A percentile compares a stretch with the other conserved stretches of the same genome.
Conservation (phyloP, 768 basidiomycete species). For the Rhizopogon roseolus region DNA sequence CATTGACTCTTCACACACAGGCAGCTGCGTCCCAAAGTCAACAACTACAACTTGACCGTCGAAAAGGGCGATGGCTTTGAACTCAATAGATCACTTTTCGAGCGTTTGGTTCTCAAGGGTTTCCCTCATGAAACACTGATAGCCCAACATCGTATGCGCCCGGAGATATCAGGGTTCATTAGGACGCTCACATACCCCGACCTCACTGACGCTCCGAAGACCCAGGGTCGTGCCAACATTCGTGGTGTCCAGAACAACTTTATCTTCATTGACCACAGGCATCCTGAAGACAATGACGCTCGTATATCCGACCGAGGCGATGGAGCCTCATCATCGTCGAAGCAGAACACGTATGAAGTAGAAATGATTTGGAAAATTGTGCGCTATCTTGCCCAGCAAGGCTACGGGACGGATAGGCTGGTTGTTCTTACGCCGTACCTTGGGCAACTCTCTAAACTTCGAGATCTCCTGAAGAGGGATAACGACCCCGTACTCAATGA, state of each 20-base stretch:
- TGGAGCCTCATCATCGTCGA: conserved; percentile 45
- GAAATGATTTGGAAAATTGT: conserved; percentile 64
- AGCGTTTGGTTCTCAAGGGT: conserved; percentile 56
- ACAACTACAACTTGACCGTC: conserved; percentile 57
- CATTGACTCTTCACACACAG: conserved; percentile 31
- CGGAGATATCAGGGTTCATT: conserved; percentile 62
- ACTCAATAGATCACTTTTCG: conserved; percentile 64
- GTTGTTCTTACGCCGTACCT: conserved; percentile 69
- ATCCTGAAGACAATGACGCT: conserved; percentile 46
- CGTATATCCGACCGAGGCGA: conserved; percentile 43
- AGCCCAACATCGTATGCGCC: conserved; percentile 70
- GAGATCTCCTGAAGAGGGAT: conserved; percentile 36
- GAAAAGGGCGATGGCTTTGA: conserved; percentile 68
- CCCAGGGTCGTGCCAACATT: conserved; percentile 44
- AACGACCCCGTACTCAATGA: conserved; percentile 62
- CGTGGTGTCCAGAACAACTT: conserved; percentile 54
- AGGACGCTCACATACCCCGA: conserved; percentile 62
- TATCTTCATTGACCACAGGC: conserved; percentile 54
- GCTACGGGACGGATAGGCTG: conserved; percentile 54
- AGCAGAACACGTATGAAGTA: conserved; percentile 57
- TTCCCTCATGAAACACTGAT: conserved; percentile 57
- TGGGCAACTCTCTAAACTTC: conserved; percentile 55
- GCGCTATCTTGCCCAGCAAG: conserved; percentile 62
- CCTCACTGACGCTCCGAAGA: conserved; percentile 49
- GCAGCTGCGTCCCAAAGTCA: conserved; percentile 71